phyloP scores from a whole-genome alignment of 768 basidiomycete genomes.

The Suillus brevipes region DNA sequence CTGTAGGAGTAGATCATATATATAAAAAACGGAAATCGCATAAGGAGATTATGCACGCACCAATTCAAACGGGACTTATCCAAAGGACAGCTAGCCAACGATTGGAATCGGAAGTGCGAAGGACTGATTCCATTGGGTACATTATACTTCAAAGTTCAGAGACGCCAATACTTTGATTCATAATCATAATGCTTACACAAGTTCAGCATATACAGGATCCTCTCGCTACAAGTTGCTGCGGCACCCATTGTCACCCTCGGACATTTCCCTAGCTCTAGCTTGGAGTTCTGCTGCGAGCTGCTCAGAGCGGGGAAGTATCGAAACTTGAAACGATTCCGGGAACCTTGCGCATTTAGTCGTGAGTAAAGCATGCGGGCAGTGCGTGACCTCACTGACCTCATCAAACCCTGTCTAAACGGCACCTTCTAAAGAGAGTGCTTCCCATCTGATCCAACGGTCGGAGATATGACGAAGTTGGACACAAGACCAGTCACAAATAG shows the following conservation, averaged over 20 bases:
- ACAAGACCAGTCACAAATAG: conserved; percentile 3
- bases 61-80: too few relatives aligned
- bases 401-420: conserved; percentile 1
- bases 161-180: background rate
- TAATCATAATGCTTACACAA: background rate
- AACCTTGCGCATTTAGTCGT: background rate
- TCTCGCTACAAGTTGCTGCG: background rate
- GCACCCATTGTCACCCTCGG: background rate
- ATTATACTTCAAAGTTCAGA: too few relatives aligned
- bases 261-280: background rate
- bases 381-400: background rate
- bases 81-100: too few relatives aligned
- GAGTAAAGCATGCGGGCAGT: background rate
- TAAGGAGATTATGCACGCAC: too few relatives aligned
- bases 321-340: conserved; percentile 2
- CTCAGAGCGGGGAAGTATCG: conserved; percentile 4
- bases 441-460: background rate
- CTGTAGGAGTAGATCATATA: too few relatives aligned
- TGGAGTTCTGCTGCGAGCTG: background rate
- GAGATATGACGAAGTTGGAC: conserved; percentile 6
- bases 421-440: background rate
- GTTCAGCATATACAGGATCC: background rate
- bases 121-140: too few relatives aligned
- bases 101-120: too few relatives aligned
- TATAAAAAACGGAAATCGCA: too few relatives aligned